Evolutionary conservation across 768 basidiomycete species (phyloP).

Genomic region (Daedaleopsis nitida): DNA sequence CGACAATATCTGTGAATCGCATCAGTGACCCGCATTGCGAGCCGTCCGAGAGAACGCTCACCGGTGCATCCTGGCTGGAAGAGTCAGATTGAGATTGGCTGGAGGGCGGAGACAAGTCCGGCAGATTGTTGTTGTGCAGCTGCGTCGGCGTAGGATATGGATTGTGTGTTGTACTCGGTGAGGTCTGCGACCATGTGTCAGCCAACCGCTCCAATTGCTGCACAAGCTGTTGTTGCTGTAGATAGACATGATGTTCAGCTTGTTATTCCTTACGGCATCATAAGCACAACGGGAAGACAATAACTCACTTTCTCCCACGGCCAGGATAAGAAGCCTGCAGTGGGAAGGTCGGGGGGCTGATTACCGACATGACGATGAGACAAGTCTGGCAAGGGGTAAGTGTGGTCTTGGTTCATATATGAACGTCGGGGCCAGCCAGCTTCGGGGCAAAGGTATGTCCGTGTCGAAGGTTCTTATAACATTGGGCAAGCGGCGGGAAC

Average conservation of each 20-base stretch:
- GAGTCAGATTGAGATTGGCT: neutral
- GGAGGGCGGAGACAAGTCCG: neutral
- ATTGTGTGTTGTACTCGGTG: neutral
- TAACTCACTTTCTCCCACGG: neutral
- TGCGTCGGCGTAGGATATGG: neutral
- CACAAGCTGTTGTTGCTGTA: neutral
- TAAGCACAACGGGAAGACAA: neutral
- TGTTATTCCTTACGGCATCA: neutral
- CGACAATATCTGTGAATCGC: neutral
- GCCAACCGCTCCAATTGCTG: neutral
- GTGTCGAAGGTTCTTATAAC: conserved; percentile 3
- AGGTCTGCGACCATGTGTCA: neutral
- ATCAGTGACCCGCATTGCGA: neutral
- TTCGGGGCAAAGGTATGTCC: neutral
- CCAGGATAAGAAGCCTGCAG: neutral
- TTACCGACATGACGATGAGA: neutral
- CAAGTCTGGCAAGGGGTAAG: neutral
- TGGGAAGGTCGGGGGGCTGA: neutral
- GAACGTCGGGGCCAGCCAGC: conserved; percentile 2
- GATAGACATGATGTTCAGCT: neutral
- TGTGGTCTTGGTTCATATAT: conserved; percentile 10
- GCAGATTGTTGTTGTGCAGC: neutral
- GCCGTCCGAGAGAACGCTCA: neutral
- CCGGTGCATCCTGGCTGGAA: neutral
- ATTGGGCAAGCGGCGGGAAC: neutral